Evolutionary conservation across 768 basidiomycete genomes (phyloP), one percentile per base, ranked within the genome.

Genomic region (Chalciporus chontae): DNA sequence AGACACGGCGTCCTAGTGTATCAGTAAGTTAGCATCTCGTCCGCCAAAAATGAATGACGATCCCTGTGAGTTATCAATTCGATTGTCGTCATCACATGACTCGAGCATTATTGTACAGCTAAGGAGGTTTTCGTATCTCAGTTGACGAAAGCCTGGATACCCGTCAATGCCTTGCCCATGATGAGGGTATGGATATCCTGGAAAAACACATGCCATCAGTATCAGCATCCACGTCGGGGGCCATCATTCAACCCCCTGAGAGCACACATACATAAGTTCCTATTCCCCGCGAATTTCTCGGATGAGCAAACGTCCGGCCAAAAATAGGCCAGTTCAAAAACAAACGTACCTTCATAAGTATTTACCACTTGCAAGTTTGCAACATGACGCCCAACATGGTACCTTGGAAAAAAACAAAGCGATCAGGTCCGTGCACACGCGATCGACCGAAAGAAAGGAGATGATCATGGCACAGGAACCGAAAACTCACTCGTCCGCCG

Each of bases 321-420:
- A 40, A 32, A n/a, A 36, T 8, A 11, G 34, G 14, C 5, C 8
- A 15, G n/a, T n/a, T 5, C 14, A 36, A 3, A 36, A 5, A 36
- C 2, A 36, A 54, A 51, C 73, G 26, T 64, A 77, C 90, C 94
- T 75, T 96, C 94, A 63, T 96, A 96, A 0, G 94, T 97, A 59
- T 94, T 94, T 8, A 92, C 85, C n/a, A 97, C 87, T 64, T 98
- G 94, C 52, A 96, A 65, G 68, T 97, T 98, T 0, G 89, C 88
- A 8, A 90, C 94, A 71, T 97, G 94, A 29, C 95, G 73, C n/a
- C 90, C 91, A 47, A 98, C 84, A 63, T 93, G 90, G 63, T 94
- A 96, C 66, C 90, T 94, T 14, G 17, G 45, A 11, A 17, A 14
- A 24, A 39, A 17, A 37, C 8, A 8, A 8, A 36, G 31, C 31